phyloP scores from a whole-genome alignment of 345 rosid species.

The Pugionium dolabratum region DNA sequence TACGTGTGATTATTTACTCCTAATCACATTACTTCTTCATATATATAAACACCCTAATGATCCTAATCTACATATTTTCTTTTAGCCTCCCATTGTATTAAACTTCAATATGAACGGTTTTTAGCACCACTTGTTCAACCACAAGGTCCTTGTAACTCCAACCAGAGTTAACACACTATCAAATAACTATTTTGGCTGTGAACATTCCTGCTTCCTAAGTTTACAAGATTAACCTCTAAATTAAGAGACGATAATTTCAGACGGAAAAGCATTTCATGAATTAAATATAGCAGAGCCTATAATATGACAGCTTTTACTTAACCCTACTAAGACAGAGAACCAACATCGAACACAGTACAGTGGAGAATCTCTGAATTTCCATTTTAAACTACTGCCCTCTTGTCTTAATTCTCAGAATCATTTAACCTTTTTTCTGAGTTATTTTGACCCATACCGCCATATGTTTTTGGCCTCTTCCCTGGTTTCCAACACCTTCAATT shows the following conservation, averaged over 20 bases:
- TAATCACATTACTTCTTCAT: background rate
- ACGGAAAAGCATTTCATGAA: background rate
- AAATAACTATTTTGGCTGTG: background rate
- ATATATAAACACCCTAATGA: background rate
- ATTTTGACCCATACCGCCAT: slow-evolving; percentile 57
- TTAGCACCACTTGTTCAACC: slow-evolving; percentile 8
- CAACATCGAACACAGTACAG: slow-evolving; percentile 41
- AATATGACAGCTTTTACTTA: slow-evolving; percentile 32
- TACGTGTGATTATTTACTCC: background rate
- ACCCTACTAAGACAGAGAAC: slow-evolving; percentile 33
- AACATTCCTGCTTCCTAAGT: slow-evolving; percentile 18
- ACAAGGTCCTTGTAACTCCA: background rate
- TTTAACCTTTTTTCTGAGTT: slow-evolving; percentile 42
- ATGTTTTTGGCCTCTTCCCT: slow-evolving; percentile 46
- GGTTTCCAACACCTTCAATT: slow-evolving; percentile 29
- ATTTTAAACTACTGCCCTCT: slow-evolving; percentile 50
- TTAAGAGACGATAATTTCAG: background rate
- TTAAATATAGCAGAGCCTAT: slow-evolving; percentile 16
- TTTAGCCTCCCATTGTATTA: background rate
- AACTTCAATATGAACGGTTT: background rate
- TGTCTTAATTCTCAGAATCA: slow-evolving; percentile 45
- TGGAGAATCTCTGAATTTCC: slow-evolving; percentile 55
- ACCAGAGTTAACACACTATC: background rate
- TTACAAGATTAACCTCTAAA: slow-evolving; percentile 10
- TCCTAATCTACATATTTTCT: slow-evolving; percentile 8